Base-by-base conservation (phyloP, 2,329 filamentous ascomycete species). In the Trichophyton mentagrophytes region DNA sequence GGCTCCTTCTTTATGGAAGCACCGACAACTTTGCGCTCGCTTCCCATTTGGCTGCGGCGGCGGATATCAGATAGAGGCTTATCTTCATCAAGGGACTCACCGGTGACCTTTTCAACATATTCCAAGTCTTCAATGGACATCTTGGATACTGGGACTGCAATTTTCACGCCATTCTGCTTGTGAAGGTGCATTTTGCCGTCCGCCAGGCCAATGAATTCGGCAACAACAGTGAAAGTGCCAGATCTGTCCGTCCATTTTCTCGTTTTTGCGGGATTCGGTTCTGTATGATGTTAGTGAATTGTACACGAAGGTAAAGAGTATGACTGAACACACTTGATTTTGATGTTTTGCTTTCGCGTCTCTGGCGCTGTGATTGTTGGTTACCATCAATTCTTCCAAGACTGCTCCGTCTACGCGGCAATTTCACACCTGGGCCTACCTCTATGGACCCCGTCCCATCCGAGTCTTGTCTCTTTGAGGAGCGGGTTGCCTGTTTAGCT, bases 111-210 rank as follows among this genome's bases (percentile, higher is more conserved):
- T 74, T 99, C 93, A 61, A 99, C 92, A 68, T 95, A 97, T 74
- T 96, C 92, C 44, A 99, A 80, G 74, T 99, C 93, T 69, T 92
- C 88, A 47, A 90, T 81, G 0, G 92, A 95, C 93, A 99, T 99
- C 73, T 99, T 99, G 44, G 85, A 80, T 30, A 97, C 84, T 1
- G 93, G 93, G 3, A 99, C 93, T 7, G 93, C 93, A 73, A 99
- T 99, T 75, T 97, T 97, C 68, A 99, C 90, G 42, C 93, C 93
- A 71, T 99, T 99, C 75, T 90, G 82, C 77, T 99, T 99, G 78
- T 99, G 93, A 22, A 99, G 79, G 74, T 99, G 95, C 66, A 99
- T 95, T 74, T 97, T 97, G 65, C 91, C 90, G 71, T 97, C 93
- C 72, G 90, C 90, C 59, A 97, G 81, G 30, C 90, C 92, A 58